phyloP scores from a whole-genome alignment of 208 protist species.

The Angomonas deanei region DNA sequence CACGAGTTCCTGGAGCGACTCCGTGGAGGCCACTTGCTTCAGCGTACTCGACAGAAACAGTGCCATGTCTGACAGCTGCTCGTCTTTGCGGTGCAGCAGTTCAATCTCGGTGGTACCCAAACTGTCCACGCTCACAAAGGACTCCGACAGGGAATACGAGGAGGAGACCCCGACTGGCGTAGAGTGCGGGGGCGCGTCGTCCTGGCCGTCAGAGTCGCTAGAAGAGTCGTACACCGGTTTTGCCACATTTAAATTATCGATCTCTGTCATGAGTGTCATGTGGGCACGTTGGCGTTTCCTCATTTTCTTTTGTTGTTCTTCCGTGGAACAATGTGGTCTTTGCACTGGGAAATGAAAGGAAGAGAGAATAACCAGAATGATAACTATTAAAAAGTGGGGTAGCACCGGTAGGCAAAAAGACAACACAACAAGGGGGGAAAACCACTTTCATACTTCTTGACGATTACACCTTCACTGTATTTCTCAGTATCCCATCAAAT shows the following conservation, averaged over 20 bases:
- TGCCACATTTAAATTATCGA: not conserved
- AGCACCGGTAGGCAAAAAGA: no score
- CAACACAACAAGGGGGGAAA: no score
- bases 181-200: not conserved
- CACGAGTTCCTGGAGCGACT: conserved; percentile 33
- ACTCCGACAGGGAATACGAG: not conserved
- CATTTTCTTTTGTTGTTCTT: conserved; percentile 7
- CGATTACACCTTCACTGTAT: not conserved
- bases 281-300: not conserved
- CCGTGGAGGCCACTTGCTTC: conserved; percentile 15
- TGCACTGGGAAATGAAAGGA: conserved; percentile 2
- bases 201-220: not conserved
- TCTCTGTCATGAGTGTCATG: not conserved
- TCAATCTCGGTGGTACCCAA: conserved; percentile 50
- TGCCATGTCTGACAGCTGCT: conserved; percentile 68
- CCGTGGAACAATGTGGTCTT: not conserved
- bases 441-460: not conserved
- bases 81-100: conserved; percentile 61
- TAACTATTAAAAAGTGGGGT: conserved; percentile 2
- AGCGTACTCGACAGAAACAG: conserved; percentile 51
- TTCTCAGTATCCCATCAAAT: conserved; percentile 64
- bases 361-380: conserved; percentile 4
- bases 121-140: conserved; percentile 9
- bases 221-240: not conserved
- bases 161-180: not conserved